Percentiles rank a stretch among this genome's conserved stretches.
These are phyloP conservation scores for Ogataea dorogensis DNA, from an alignment of 805 yeast genomes.

Conservation along the genomic window DNA sequence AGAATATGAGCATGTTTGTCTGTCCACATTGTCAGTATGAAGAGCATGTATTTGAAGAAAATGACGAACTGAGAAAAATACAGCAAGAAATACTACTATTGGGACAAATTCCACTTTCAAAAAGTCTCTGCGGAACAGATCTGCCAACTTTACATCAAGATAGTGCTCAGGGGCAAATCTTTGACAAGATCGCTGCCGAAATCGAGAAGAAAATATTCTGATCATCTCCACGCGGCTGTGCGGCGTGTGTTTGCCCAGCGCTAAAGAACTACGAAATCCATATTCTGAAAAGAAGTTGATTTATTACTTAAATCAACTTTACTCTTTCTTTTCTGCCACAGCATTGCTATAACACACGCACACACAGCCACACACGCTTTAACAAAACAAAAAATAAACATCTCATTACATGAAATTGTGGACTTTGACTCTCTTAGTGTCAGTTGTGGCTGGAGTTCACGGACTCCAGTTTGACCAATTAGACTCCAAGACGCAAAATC, in stretches of 20 bases:
- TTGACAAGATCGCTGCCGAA: constrained; percentile 46
- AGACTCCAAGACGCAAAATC: constrained; percentile 13
- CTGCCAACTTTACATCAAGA: constrained; percentile 48
- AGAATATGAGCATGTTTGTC: constrained; percentile 74
- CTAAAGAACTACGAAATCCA: constrained; percentile 2
- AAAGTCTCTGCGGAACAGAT: constrained; percentile 64
- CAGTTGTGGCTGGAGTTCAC: constrained; percentile 10
- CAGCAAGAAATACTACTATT: constrained; percentile 47
- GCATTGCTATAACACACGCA: constrained; percentile 11
- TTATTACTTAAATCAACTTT: constrained; percentile 3
- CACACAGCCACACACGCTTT: constrained; percentile 6
- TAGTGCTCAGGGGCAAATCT: constrained; percentile 39
- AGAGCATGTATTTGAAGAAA: constrained; percentile 70
- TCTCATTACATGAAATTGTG: constrained; percentile 18
- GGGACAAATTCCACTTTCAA: constrained; percentile 70
- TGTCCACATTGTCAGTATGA: constrained; percentile 78
- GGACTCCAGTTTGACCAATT: constrained; percentile 12
- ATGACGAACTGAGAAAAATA: constrained; percentile 55
- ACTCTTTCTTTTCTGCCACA: constrained; percentile 7
- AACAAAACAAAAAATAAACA: constrained; percentile 1
- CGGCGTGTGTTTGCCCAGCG: constrained; percentile 13
- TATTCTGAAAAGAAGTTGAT: constrained; percentile 3
- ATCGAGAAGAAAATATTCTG: constrained; percentile 27
- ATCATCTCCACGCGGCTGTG: constrained; percentile 10
- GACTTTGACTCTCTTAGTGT: constrained; percentile 7